A percentile compares a stretch with the other conserved stretches of the same genome.
Conservation (phyloP, 306 rosid species). For the Lathyrus sativus region DNA sequence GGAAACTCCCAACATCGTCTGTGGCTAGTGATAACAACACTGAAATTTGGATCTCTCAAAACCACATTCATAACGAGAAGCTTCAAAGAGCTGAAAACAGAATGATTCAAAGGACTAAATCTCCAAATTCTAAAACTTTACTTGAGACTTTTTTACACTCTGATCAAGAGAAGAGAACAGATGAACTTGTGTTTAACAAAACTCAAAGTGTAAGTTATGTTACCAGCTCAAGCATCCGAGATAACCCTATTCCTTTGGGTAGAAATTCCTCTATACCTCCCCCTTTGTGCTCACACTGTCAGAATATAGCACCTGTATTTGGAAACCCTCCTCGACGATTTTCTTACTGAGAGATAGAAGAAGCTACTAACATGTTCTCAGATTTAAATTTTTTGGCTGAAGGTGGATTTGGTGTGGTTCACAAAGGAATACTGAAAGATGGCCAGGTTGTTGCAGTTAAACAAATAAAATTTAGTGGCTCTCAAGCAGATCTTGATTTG, state of each 20-base stretch:
- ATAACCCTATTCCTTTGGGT: conserved; percentile 70
- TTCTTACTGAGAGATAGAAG: conserved; percentile 69
- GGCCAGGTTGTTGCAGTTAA: conserved; percentile 96
- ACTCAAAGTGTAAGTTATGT: conserved; percentile 47
- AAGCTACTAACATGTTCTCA: conserved; percentile 79
- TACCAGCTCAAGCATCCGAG: conserved; percentile 53
- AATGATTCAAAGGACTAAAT: conserved; percentile 42
- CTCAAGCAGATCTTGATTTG: conserved; percentile 85
- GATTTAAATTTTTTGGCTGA: conserved; percentile 70
- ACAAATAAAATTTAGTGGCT: conserved; percentile 78
- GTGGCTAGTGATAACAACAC: conserved; percentile 45
- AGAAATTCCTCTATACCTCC: conserved; percentile 79
- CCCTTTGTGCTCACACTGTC: conserved; percentile 87
- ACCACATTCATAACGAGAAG: conserved; percentile 56
- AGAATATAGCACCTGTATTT: conserved; percentile 79
- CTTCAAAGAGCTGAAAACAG: conserved; percentile 39
- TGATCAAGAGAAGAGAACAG: conserved; percentile 47
- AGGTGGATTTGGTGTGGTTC: conserved; percentile 88
- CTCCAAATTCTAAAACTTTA: conserved; percentile 57
- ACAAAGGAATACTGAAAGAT: conserved; percentile 73
- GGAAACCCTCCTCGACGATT: conserved; percentile 95
- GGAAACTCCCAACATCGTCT: conserved; percentile 46
- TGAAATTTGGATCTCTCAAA: conserved; percentile 60
- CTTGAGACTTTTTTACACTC: conserved; percentile 45
- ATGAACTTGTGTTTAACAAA: conserved; percentile 42